A percentile compares a stretch with the other conserved stretches of the same genome.
phyloP scores from a whole-genome alignment of 768 basidiomycete species.

The Russula earlei region DNA sequence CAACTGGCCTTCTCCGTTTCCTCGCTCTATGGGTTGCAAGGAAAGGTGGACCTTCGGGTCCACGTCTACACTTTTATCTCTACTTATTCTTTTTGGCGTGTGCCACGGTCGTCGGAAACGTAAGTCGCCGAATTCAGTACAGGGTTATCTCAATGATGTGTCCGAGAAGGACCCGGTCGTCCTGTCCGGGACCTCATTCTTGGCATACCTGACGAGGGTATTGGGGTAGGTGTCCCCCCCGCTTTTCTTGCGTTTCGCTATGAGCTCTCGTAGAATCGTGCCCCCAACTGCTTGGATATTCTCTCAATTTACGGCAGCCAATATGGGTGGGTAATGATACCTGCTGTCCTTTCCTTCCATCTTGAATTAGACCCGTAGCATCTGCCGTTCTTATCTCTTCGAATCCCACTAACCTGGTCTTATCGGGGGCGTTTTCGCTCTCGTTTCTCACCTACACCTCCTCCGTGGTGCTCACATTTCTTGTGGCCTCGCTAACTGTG shows the following conservation, averaged over 20 bases:
- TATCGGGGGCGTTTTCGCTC: constrained; percentile 77
- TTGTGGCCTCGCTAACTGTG: constrained; percentile 50
- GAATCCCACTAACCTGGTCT: constrained; percentile 91
- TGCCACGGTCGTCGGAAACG: constrained; percentile 79
- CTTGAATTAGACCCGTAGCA: constrained; percentile 25
- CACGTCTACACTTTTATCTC: constrained; percentile 66
- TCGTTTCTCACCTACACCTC: constrained; percentile 74
- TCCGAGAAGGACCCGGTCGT: constrained; percentile 67
- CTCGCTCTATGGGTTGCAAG: constrained; percentile 80
- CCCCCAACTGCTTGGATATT: constrained; percentile 61
- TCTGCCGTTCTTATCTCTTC: constrained; percentile 62
- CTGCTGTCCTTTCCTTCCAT: neutral
- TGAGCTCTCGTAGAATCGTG: constrained; percentile 19
- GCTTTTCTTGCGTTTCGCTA: neutral
- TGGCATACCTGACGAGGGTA: constrained; percentile 78
- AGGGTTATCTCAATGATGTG: neutral
- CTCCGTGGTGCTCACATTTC: constrained; percentile 74
- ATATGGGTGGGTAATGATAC: constrained; percentile 49
- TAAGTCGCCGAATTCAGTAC: constrained; percentile 15
- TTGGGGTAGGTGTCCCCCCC: constrained; percentile 30
- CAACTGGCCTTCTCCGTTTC: constrained; percentile 77
- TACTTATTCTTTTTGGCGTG: constrained; percentile 73
- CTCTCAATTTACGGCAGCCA: constrained; percentile 69
- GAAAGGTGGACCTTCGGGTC: constrained; percentile 65
- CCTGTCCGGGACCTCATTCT: constrained; percentile 81